phyloP scores from a whole-genome alignment of 1,139 yeast species.

The Saccharomyces pastorianus region DNA sequence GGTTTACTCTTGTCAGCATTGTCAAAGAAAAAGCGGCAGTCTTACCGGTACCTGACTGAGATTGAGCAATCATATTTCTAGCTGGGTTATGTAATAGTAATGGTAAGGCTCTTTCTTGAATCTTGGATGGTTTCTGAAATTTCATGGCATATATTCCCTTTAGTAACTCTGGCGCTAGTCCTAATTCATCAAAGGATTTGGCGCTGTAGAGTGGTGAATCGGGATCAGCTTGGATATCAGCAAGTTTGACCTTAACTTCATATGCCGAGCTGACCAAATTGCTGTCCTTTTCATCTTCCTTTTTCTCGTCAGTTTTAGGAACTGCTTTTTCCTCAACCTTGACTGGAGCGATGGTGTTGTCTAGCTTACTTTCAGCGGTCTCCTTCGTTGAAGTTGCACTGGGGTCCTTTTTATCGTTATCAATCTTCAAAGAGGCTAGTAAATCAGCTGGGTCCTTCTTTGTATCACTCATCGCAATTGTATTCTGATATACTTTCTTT shows the following conservation, averaged over 20 bases:
- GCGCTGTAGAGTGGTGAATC: slow-evolving; percentile 88
- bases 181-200: slow-evolving; percentile 86
- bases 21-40: slow-evolving; percentile 95
- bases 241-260: slow-evolving; percentile 88
- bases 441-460: slow-evolving; percentile 37
- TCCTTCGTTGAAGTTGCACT: slow-evolving; percentile 17
- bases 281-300: slow-evolving; percentile 33
- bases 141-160: slow-evolving; percentile 95
- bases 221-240: slow-evolving; percentile 95
- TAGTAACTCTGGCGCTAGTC: slow-evolving; percentile 69
- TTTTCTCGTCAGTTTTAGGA: slow-evolving; percentile 9
- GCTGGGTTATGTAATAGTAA: slow-evolving; percentile 75
- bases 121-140: slow-evolving; percentile 84
- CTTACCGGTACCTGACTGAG: slow-evolving; percentile 98
- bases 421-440: slow-evolving; percentile 35
- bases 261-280: slow-evolving; percentile 71
- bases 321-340: slow-evolving; percentile 9
- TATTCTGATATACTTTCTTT: not conserved
- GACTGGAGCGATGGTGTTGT: slow-evolving; percentile 7
- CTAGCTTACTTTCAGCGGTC: slow-evolving; percentile 10
- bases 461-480: slow-evolving; percentile 12
- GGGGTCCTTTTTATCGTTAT: slow-evolving; percentile 18
- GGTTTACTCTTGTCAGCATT: slow-evolving; percentile 78
- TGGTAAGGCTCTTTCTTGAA: slow-evolving; percentile 94
- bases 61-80: slow-evolving; percentile 89